A percentile compares a stretch with the other conserved stretches of the same genome.
phyloP scores from a whole-genome alignment of 2,329 filamentous ascomycete species.

The Aspergillus sp. region DNA sequence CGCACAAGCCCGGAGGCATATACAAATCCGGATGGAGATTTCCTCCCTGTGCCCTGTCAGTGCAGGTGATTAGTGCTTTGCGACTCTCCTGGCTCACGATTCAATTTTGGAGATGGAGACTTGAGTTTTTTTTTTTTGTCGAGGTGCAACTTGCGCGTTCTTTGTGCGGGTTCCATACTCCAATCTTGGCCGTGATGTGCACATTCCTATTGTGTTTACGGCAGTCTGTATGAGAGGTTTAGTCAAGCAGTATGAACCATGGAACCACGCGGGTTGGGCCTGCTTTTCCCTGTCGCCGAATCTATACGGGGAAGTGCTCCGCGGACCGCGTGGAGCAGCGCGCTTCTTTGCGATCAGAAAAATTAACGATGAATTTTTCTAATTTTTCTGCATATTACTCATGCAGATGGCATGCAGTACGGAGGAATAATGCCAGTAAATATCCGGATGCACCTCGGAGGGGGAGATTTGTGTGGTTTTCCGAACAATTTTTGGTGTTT shows the following conservation, averaged over 20 bases:
- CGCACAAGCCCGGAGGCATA: slow-evolving; percentile 11
- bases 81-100: background rate
- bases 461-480: background rate
- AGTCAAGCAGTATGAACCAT: slow-evolving; percentile 1
- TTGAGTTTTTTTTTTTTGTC: background rate
- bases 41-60: background rate
- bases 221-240: background rate
- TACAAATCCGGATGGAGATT: slow-evolving; percentile 6
- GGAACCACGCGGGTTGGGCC: slow-evolving; percentile 1
- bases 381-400: no score
- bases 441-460: background rate
- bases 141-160: background rate
- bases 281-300: background rate
- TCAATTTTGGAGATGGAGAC: slow-evolving; percentile 1
- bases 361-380: no score
- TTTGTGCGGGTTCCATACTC: background rate
- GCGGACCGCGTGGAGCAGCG: background rate
- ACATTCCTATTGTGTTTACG: slow-evolving; percentile 5
- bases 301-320: background rate
- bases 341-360: background rate
- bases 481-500: background rate
- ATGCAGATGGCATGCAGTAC: background rate
- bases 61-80: slow-evolving; percentile 6
- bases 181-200: background rate
- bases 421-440: background rate